phyloP scores from a whole-genome alignment of 2,329 filamentous ascomycete species.

The Aspergillus ochraceus region DNA sequence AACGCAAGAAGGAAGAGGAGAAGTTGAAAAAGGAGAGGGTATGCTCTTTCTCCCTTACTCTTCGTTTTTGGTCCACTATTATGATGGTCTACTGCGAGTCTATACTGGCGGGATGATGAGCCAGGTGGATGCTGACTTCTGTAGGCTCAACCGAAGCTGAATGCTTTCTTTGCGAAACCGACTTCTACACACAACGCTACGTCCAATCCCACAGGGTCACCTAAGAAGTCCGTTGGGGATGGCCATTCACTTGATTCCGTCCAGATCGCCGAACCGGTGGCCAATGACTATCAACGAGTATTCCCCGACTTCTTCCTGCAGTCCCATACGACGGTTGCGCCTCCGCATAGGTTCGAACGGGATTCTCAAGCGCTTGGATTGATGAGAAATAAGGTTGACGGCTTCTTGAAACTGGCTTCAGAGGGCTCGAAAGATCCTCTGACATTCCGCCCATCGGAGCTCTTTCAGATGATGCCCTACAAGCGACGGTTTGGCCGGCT shows the following conservation, averaged over 20 bases:
- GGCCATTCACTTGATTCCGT: conserved; percentile 12
- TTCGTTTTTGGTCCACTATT: neutral
- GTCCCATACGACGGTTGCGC: conserved; percentile 69
- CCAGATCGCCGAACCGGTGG: conserved; percentile 31
- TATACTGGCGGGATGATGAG: no score
- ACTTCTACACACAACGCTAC: conserved; percentile 25
- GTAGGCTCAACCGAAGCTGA: conserved; percentile 53
- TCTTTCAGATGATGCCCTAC: conserved; percentile 42
- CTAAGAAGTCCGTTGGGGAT: conserved; percentile 19
- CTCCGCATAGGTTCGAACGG: conserved; percentile 53
- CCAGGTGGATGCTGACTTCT: neutral
- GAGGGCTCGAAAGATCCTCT: conserved; percentile 12
- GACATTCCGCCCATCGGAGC: conserved; percentile 34
- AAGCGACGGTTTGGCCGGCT: conserved; percentile 33
- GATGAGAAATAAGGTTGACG: conserved; percentile 52
- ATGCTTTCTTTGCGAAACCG: conserved; percentile 51
- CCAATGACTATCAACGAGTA: conserved; percentile 61
- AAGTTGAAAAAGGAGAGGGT: conserved; percentile 45
- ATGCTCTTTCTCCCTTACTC: conserved; percentile 22
- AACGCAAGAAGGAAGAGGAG: conserved; percentile 50
- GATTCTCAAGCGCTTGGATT: conserved; percentile 59
- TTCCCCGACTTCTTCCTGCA: conserved; percentile 84
- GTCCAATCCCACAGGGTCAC: conserved; percentile 30
- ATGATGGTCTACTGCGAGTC: neutral
- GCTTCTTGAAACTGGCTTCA: conserved; percentile 28